Evolutionary conservation across 345 rosid genomes (phyloP).

Genomic region (Eutrema yunnanense): DNA sequence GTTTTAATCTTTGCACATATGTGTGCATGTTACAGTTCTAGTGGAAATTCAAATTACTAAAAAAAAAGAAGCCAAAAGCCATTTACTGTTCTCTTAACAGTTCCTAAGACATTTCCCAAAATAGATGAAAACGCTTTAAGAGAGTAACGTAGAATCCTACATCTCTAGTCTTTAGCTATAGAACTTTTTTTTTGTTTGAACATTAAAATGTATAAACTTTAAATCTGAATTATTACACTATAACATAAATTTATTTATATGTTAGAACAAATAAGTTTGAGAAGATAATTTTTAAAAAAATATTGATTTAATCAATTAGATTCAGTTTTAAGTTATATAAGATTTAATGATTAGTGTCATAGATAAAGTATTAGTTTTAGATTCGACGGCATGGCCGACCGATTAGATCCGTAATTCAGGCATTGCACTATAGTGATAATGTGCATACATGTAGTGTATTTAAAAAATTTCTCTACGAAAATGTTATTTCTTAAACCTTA

Average conservation of each 20-base stretch:
- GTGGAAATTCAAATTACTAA: not conserved
- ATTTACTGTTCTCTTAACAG: not conserved
- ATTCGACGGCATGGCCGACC: not conserved
- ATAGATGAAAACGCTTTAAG: not conserved
- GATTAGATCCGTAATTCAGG: not conserved
- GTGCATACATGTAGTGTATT: not conserved
- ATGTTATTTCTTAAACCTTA: too few relatives aligned
- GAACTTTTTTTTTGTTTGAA: too few relatives aligned
- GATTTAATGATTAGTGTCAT: not conserved
- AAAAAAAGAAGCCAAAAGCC: not conserved
- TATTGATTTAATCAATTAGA: too few relatives aligned
- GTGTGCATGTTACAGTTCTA: not conserved
- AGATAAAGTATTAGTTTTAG: not conserved
- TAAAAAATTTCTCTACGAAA: not conserved
- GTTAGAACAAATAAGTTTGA: too few relatives aligned
- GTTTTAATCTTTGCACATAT: not conserved
- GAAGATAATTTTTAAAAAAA: too few relatives aligned
- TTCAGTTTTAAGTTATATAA: too few relatives aligned
- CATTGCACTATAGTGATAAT: not conserved
- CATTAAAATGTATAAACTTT: too few relatives aligned
- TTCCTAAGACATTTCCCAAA: not conserved
- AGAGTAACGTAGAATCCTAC: not conserved
- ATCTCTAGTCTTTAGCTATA: not conserved
- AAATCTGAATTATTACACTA: too few relatives aligned
- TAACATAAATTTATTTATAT: too few relatives aligned